Conservation (phyloP, 164 flowering plant genomes). For the Piper longum region DNA sequence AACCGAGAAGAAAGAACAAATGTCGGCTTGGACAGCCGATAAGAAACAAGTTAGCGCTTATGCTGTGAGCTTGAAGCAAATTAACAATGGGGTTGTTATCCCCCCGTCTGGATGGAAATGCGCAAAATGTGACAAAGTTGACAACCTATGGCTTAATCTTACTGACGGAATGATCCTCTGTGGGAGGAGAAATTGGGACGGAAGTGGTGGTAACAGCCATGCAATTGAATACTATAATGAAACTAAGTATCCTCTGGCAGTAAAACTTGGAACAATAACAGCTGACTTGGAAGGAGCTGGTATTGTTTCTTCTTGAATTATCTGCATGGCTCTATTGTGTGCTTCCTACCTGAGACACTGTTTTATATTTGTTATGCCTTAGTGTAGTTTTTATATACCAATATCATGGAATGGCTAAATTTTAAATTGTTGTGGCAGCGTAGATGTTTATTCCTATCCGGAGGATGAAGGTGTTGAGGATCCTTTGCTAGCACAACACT, state of each 20-base stretch:
- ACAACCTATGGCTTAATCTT: conserved; percentile 89
- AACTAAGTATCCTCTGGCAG: conserved; percentile 82
- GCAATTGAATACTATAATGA: conserved; percentile 74
- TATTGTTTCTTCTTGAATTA: conserved; percentile 14
- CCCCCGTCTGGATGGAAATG: conserved; percentile 97
- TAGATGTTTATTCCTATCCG: conserved; percentile 96
- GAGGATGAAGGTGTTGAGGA: conserved; percentile 94
- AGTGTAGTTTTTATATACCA: background rate
- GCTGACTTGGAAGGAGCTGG: conserved; percentile 96
- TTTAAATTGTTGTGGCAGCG: conserved; percentile 59
- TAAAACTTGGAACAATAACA: conserved; percentile 92
- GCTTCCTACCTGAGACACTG: background rate
- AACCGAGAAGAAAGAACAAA: conserved; percentile 76
- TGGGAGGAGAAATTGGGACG: conserved; percentile 94
- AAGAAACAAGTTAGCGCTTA: conserved; percentile 57
- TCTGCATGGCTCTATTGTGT: background rate
- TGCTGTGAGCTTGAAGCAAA: conserved; percentile 61
- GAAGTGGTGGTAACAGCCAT: conserved; percentile 94
- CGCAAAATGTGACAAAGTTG: conserved; percentile 76
- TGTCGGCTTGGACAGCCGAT: conserved; percentile 85
- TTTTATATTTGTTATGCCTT: background rate
- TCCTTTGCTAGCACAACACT: conserved; percentile 78
- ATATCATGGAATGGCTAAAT: background rate
- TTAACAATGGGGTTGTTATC: conserved; percentile 55
- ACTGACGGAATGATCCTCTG: conserved; percentile 98